Conservation (phyloP, 2,329 filamentous ascomycete genomes). For the Alternaria triticimaculans region DNA sequence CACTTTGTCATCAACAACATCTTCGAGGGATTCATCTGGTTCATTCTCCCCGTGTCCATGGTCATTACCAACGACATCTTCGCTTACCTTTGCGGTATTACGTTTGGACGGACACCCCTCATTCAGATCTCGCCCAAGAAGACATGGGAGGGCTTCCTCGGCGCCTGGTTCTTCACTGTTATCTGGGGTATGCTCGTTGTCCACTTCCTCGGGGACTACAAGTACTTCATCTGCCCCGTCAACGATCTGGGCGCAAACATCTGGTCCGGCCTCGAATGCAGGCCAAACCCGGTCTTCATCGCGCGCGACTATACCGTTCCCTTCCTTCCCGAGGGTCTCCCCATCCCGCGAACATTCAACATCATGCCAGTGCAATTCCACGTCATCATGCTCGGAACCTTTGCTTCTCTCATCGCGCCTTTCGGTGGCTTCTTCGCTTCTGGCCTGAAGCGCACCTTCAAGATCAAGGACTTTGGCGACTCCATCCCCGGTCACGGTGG, state of each 20-base stretch:
- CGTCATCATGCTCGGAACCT: constrained; percentile 86
- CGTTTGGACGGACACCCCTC: constrained; percentile 92
- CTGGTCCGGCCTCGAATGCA: constrained; percentile 87
- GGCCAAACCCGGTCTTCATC: constrained; percentile 89
- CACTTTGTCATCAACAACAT: constrained; percentile 99
- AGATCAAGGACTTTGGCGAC: constrained; percentile 99
- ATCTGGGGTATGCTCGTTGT: constrained; percentile 83
- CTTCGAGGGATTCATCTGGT: constrained; percentile 99
- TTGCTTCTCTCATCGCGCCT: constrained; percentile 94
- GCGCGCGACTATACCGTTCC: constrained; percentile 75
- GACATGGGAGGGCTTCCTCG: constrained; percentile 96
- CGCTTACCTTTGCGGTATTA: constrained; percentile 96
- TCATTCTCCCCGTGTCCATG: constrained; percentile 91
- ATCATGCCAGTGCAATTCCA: constrained; percentile 93
- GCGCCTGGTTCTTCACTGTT: constrained; percentile 94
- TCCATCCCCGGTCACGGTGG: constrained; percentile 97
- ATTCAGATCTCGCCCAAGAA: constrained; percentile 99
- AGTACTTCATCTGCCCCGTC: constrained; percentile 98
- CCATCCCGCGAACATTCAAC: constrained; percentile 73
- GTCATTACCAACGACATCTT: constrained; percentile 99
- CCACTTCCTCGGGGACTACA: constrained; percentile 84
- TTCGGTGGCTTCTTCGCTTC: constrained; percentile 99
- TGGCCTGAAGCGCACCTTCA: constrained; percentile 96
- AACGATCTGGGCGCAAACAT: constrained; percentile 95
- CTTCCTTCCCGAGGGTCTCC: constrained; percentile 52